Conservation (phyloP, 2,329 filamentous ascomycete genomes). For the Xylariales sp. region DNA sequence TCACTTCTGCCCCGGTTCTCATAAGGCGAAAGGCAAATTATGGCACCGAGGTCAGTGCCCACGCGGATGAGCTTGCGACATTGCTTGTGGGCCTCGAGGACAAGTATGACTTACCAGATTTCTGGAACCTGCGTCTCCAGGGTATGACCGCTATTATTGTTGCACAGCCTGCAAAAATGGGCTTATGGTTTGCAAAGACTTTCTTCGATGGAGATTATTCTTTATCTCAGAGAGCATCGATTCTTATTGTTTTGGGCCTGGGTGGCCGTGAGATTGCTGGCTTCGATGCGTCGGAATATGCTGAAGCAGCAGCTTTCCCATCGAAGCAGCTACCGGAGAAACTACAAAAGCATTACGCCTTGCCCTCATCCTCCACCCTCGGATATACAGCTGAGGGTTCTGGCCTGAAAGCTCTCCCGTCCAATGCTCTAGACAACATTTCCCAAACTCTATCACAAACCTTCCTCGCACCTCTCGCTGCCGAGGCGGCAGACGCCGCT, state of each 20-base stretch:
- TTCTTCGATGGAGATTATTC: conserved; percentile 95
- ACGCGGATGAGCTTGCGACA: conserved; percentile 75
- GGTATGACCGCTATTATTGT: conserved; percentile 78
- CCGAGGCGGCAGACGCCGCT: conserved; percentile 72
- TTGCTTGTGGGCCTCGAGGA: conserved; percentile 78
- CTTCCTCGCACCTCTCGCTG: conserved; percentile 79
- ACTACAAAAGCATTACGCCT: conserved; percentile 67
- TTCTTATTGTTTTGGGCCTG: conserved; percentile 79
- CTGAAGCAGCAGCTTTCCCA: conserved; percentile 59
- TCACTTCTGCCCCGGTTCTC: conserved; percentile 71
- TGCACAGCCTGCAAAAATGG: conserved; percentile 72
- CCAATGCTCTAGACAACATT: conserved; percentile 63
- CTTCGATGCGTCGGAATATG: conserved; percentile 55
- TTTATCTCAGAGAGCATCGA: conserved; percentile 72
- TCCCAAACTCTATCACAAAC: conserved; percentile 62
- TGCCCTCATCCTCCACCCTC: conserved; percentile 21
- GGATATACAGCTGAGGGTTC: conserved; percentile 22
- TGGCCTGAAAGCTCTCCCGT: conserved; percentile 45
- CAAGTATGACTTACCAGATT: conserved; percentile 75
- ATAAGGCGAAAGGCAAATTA: conserved; percentile 87
- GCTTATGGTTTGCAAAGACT: conserved; percentile 75
- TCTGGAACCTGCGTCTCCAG: conserved; percentile 71
- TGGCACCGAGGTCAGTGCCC: conserved; percentile 81
- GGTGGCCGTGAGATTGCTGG: conserved; percentile 82
- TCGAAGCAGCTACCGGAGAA: conserved; percentile 73